Base-by-base conservation (phyloP, 2,329 filamentous ascomycete species). In the Ploettnerulaceae sp. region DNA sequence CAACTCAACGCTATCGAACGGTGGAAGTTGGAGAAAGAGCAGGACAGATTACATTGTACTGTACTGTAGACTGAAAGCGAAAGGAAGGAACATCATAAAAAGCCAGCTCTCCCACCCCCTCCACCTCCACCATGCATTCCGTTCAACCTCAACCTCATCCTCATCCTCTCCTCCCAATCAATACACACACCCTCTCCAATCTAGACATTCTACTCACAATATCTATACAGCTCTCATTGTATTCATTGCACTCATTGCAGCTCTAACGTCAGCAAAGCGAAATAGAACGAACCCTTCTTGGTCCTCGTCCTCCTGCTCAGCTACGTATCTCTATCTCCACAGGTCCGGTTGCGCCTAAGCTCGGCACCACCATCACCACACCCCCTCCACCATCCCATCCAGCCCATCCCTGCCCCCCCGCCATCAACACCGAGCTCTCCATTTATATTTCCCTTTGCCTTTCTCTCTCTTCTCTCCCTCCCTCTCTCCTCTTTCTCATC, bases 311-410 rank as follows among this genome's bases (percentile, higher is more conserved):
- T n/a, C n/a, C n/a, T n/a, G n/a, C n/a, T n/a, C n/a, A n/a, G n/a
- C n/a, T n/a, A n/a, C n/a, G n/a, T n/a, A n/a, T n/a, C n/a, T n/a
- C n/a, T n/a, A n/a, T n/a, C n/a, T n/a, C n/a, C n/a, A n/a, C n/a
- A n/a, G n/a, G n/a, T n/a, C n/a, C n/a, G n/a, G n/a, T n/a, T n/a
- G n/a, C n/a, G n/a, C n/a, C n/a, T n/a, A n/a, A n/a, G 50, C 53
- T 55, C 45, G 12, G n/a, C 32, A 35, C 6, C 32, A 18, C 32
- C 18, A 20, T 35, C 31, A 35, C 42, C 47, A 43, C 37, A 45
- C 47, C 25, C 31, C 20, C 40, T 25, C 17, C 7, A 21, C 18
- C 5, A 28, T 17, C 18, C 20, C 15, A n/a, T 29, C 25, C 25
- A 24, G 28, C 29, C 21, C 29, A 25, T 4, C 29, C 28, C 20